These are phyloP conservation scores for Phascolomyces articulosus DNA, from an alignment of 371 early-diverging fungal species.

Conservation along the genomic window DNA sequence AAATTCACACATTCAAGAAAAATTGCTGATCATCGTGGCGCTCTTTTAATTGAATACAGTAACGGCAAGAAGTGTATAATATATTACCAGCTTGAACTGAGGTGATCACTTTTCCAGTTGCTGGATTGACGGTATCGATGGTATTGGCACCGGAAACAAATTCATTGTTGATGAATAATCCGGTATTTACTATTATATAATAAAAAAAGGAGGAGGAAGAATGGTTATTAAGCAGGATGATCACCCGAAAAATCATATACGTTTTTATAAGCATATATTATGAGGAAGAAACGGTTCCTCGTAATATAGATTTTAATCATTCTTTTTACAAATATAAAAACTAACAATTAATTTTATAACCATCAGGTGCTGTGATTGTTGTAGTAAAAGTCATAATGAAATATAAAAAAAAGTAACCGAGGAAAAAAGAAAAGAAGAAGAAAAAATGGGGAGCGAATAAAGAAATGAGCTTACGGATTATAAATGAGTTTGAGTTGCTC, in stretches of 20 bases:
- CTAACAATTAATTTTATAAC: constrained; percentile 44
- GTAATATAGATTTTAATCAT: neutral
- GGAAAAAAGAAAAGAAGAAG: neutral
- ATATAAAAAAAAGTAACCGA: neutral
- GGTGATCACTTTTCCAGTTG: constrained; percentile 39
- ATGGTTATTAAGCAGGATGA: no score
- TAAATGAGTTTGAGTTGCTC: no score
- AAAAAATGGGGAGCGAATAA: no score
- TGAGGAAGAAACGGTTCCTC: no score
- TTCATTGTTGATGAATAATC: constrained; percentile 60
- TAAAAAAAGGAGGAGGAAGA: no score
- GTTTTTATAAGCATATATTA: no score
- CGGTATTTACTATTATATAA: constrained; percentile 42
- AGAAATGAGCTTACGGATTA: no score
- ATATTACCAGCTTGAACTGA: constrained; percentile 47
- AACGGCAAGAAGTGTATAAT: no score
- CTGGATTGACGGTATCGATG: constrained; percentile 57
- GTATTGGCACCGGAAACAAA: constrained; percentile 48
- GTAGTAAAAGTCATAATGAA: constrained; percentile 22
- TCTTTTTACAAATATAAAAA: neutral
- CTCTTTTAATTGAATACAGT: no score
- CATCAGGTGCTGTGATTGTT: constrained; percentile 34
- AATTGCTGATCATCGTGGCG: no score
- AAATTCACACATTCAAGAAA: no score
- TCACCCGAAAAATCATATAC: no score